Evolutionary conservation across 805 yeast species (phyloP), one percentile per base, ranked within the genome.

Genomic region (Pichia occidentalis): DNA sequence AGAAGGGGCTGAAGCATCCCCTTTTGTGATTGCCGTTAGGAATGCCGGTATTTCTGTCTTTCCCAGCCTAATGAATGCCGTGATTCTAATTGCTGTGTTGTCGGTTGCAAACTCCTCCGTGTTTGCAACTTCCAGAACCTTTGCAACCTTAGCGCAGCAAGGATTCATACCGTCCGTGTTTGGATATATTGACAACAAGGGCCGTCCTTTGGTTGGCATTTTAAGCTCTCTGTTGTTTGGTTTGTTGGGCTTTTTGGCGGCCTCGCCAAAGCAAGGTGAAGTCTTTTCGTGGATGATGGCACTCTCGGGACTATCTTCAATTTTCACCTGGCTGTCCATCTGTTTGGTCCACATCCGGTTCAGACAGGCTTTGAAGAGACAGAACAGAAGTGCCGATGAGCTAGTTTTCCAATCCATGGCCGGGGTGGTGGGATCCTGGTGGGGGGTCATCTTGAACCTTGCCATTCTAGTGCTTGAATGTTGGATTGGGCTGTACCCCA

Each of bases 401-500:
- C 61, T 84, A 34, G 67, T 77, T 1, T 84, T 73, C 57, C 67
- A 63, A 24, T 70, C 92, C 3, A 78, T 74, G 39, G 60, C 68
- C 13, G 94, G 94, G 45, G 58, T 78, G 17, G 59, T 52, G 47
- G 88, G 88, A 31, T 77, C 90, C 1, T 55, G 56, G 43, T 69
- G 69, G 56, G 88, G 88, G 29, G 51, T 71, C 11, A 45, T 60
- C 25, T 60, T 85, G 53, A 75, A 74, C 53, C 26, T 69, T 16
- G 53, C 77, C 35, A 76, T 83, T 40, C 64, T 85, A 33, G 59
- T 71, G 36, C 81, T 84, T 16, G 85, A 81, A 59, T 80, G 83
- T 63, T 84, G 86, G 83, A 67, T 79, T 32, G 85, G 87, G 4
- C 61, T 80, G 24, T 82, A 67, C 67, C 94, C 94, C 8, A 20